Conservation (phyloP, 345 rosid genomes). For the Melaleuca alternifolia region DNA sequence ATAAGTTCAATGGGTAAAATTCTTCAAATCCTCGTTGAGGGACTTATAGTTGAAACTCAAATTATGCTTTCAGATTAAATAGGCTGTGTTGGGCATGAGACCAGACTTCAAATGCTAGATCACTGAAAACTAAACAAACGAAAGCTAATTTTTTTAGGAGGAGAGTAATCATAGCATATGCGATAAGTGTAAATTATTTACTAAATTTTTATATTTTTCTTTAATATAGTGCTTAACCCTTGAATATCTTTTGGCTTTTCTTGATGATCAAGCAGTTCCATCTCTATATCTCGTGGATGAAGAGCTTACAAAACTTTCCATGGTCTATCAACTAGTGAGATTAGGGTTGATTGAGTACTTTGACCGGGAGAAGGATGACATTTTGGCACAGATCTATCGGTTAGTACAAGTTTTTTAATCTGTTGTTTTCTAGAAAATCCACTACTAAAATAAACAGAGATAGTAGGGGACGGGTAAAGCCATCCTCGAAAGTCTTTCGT, state of each 20-base stretch:
- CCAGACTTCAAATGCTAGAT: background rate
- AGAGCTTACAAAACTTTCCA: constrained; percentile 36
- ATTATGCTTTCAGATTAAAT: background rate
- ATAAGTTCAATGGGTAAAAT: background rate
- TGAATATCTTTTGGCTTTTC: background rate
- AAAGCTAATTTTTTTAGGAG: background rate
- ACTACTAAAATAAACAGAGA: background rate
- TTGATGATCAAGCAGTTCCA: constrained; percentile 24
- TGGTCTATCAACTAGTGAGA: constrained; percentile 37
- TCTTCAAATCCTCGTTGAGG: background rate
- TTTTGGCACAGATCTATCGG: constrained; percentile 32
- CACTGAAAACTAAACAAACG: background rate
- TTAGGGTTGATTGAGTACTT: constrained; percentile 47
- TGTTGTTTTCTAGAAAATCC: background rate
- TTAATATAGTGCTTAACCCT: background rate
- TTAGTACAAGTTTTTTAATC: background rate
- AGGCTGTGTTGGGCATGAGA: background rate
- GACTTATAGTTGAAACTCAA: background rate
- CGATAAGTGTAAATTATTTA: background rate
- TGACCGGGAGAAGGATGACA: constrained; percentile 20
- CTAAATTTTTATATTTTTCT: background rate
- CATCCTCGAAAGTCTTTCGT: background rate
- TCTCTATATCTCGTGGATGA: constrained; percentile 33
- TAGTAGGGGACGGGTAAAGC: background rate
- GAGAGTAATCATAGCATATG: background rate